phyloP scores from a whole-genome alignment of 2,329 filamentous ascomycete genomes.

The Malbranchea zuffiana region DNA sequence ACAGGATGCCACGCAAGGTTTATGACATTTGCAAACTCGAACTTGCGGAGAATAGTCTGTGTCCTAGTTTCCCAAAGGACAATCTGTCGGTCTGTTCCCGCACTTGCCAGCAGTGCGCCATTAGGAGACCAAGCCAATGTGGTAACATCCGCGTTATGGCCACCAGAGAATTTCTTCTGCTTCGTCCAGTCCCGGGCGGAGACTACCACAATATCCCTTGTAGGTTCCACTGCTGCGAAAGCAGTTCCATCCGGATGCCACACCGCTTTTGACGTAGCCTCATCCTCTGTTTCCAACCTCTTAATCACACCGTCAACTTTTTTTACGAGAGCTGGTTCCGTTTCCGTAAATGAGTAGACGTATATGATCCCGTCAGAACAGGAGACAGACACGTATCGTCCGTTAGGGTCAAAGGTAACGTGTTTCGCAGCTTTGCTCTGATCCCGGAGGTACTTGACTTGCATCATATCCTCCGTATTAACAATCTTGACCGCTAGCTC shows the following conservation, averaged over 20 bases:
- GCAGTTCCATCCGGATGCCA: constrained; percentile 95
- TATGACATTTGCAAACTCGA: constrained; percentile 73
- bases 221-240: constrained; percentile 74
- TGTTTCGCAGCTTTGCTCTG: constrained; percentile 85
- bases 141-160: constrained; percentile 75
- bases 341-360: constrained; percentile 69
- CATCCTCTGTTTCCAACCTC: constrained; percentile 62
- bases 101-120: constrained; percentile 67
- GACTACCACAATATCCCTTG: constrained; percentile 72
- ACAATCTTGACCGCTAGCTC: constrained; percentile 87
- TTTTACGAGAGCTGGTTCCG: constrained; percentile 68
- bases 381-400: constrained; percentile 64
- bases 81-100: constrained; percentile 41
- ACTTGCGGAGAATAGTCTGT: constrained; percentile 65
- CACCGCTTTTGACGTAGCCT: constrained; percentile 60
- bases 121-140: constrained; percentile 90
- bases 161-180: constrained; percentile 66
- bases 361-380: constrained; percentile 85
- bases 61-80: constrained; percentile 80
- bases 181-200: constrained; percentile 85
- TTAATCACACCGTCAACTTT: constrained; percentile 81
- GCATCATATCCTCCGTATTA: constrained; percentile 63
- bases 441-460: constrained; percentile 67
- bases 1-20: constrained; percentile 84
- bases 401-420: constrained; percentile 73